A percentile compares a stretch with the other conserved stretches of the same genome.
phyloP scores from a whole-genome alignment of 1,139 yeast species.

The Geotrichum bryndzae region DNA sequence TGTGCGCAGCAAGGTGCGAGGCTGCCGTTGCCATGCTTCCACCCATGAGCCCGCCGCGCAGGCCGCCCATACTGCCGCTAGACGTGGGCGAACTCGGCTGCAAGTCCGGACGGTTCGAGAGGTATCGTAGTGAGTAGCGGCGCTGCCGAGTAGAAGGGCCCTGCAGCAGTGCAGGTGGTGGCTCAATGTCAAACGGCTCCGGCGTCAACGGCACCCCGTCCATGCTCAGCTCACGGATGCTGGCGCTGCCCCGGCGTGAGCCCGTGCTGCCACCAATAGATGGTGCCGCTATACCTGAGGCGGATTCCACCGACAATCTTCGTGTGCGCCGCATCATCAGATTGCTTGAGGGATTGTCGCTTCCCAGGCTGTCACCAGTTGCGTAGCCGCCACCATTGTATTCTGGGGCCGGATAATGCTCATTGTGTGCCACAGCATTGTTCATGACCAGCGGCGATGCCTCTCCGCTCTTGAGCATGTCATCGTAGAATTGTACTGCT shows the following conservation, averaged over 20 bases:
- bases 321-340: neutral
- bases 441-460: slow-evolving; percentile 12
- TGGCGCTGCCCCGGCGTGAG: neutral
- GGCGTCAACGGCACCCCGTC: slow-evolving; percentile 11
- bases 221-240: slow-evolving; percentile 13
- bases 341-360: neutral
- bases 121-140: slow-evolving; percentile 6
- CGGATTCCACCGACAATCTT: neutral
- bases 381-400: neutral
- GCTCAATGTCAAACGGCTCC: neutral
- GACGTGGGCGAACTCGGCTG: neutral
- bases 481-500: slow-evolving; percentile 9
- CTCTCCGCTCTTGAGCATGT: slow-evolving; percentile 16
- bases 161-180: neutral
- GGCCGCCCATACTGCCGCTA: neutral
- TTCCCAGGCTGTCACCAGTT: neutral
- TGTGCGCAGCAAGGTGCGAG: slow-evolving; percentile 15
- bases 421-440: neutral
- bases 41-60: neutral
- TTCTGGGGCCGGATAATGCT: neutral
- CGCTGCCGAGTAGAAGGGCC: neutral
- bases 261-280: neutral
- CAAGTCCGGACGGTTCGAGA: neutral
- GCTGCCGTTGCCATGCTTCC: neutral
- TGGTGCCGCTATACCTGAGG: neutral